Conservation (phyloP, 2,329 filamentous ascomycete species). For the Lecanosticta acicola region DNA sequence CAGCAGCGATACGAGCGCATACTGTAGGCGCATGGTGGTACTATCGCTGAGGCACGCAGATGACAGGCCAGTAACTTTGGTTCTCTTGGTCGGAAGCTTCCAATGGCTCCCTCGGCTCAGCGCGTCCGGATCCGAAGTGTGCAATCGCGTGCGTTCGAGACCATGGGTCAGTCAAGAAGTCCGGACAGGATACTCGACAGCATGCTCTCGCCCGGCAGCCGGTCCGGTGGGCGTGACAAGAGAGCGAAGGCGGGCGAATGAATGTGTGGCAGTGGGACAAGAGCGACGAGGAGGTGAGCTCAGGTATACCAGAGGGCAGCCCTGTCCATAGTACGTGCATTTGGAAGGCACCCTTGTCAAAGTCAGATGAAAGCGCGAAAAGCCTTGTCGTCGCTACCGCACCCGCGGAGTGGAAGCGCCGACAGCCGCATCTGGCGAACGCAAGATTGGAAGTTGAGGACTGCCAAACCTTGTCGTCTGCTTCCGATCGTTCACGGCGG, state of each 20-base stretch:
- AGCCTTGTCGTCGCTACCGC: neutral
- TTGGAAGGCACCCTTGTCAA: neutral
- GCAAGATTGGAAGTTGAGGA: neutral
- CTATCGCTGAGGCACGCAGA: neutral
- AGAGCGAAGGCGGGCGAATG: too few species aligned
- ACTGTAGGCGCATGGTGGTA: constrained; percentile 10
- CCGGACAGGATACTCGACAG: neutral
- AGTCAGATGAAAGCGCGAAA: neutral
- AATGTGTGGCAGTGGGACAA: neutral
- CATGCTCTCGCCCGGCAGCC: too few species aligned
- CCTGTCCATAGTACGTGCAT: neutral
- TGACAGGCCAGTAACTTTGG: neutral
- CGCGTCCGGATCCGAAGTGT: constrained; percentile 2
- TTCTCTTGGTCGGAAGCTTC: neutral
- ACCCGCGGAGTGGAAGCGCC: neutral
- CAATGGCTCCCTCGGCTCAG: constrained; percentile 1
- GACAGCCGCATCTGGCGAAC: neutral
- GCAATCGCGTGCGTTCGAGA: neutral
- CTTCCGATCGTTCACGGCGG: too few species aligned
- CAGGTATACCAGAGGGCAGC: neutral
- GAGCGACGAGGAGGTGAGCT: neutral
- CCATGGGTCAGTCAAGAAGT: constrained; percentile 4
- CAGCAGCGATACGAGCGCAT: constrained; percentile 10
- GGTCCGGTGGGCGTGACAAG: too few species aligned
- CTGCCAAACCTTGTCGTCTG: neutral